phyloP scores from a whole-genome alignment of 1,284 basidiomycete genomes.

The Sanghuangporus sanghuang region DNA sequence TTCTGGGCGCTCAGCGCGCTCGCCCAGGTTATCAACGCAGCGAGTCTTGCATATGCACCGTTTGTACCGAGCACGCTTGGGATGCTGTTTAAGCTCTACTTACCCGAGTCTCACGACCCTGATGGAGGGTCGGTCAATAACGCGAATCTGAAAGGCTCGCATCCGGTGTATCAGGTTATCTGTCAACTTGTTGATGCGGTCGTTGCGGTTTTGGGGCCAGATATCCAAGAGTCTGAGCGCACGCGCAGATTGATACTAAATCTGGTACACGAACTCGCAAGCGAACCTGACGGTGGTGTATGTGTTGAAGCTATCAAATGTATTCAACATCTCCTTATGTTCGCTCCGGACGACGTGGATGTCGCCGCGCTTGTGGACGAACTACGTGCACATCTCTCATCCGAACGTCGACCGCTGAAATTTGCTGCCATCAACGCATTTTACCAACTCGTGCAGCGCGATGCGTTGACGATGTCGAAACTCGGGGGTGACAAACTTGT shows the following conservation, averaged over 20 bases:
- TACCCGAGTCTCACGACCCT: constrained; percentile 88
- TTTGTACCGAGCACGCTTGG: constrained; percentile 88
- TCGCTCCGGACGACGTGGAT: constrained; percentile 80
- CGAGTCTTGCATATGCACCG: constrained; percentile 87
- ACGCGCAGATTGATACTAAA: constrained; percentile 80
- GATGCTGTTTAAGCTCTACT: constrained; percentile 88
- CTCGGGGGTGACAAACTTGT: constrained; percentile 93
- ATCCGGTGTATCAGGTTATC: constrained; percentile 88
- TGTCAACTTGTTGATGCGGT: constrained; percentile 92
- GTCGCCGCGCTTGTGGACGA: constrained; percentile 72
- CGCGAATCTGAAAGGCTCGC: constrained; percentile 85
- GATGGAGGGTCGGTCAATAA: constrained; percentile 86
- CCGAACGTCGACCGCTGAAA: constrained; percentile 79
- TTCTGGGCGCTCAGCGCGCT: constrained; percentile 89
- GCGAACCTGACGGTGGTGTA: constrained; percentile 85
- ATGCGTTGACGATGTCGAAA: constrained; percentile 88
- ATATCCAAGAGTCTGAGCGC: constrained; percentile 86
- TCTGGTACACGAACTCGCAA: constrained; percentile 81
- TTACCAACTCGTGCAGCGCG: constrained; percentile 96
- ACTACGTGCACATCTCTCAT: constrained; percentile 75
- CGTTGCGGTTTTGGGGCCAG: constrained; percentile 92
- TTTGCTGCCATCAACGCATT: constrained; percentile 92
- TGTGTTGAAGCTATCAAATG: constrained; percentile 94
- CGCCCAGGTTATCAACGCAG: constrained; percentile 84
- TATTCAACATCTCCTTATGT: constrained; percentile 95